Conservation (phyloP, 306 rosid species). For the Heteromeles arbutifolia region DNA sequence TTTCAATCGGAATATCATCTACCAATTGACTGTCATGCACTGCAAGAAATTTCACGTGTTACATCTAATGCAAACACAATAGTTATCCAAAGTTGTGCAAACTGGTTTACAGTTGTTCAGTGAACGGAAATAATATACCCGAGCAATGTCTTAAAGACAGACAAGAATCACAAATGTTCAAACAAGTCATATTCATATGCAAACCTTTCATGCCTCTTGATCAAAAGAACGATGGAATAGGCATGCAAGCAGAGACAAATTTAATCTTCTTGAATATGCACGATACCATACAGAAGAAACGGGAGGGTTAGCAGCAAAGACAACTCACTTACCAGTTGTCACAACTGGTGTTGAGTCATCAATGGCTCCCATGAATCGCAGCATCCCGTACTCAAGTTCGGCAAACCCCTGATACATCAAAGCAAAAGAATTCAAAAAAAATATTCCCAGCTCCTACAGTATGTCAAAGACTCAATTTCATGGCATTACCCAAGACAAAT, state of each 20-base stretch:
- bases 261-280: background rate
- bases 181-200: background rate
- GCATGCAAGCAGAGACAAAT: background rate
- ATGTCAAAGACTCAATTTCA: background rate
- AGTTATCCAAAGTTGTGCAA: background rate
- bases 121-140: background rate
- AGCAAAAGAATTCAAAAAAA: background rate
- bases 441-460: background rate
- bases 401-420: conserved; percentile 60
- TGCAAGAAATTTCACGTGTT: conserved; percentile 24
- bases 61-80: background rate
- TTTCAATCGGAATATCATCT: conserved; percentile 75
- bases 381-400: conserved; percentile 89
- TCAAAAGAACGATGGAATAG: background rate
- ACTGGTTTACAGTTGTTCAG: background rate
- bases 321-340: conserved; percentile 55
- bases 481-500: background rate
- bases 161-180: background rate
- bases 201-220: background rate
- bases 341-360: conserved; percentile 75
- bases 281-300: background rate
- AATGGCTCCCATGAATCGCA: conserved; percentile 78
- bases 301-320: background rate
- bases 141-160: background rate
- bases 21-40: conserved; percentile 88